Conservation (phyloP, 208 protist species). For the Herpetomonas tarakana region DNA sequence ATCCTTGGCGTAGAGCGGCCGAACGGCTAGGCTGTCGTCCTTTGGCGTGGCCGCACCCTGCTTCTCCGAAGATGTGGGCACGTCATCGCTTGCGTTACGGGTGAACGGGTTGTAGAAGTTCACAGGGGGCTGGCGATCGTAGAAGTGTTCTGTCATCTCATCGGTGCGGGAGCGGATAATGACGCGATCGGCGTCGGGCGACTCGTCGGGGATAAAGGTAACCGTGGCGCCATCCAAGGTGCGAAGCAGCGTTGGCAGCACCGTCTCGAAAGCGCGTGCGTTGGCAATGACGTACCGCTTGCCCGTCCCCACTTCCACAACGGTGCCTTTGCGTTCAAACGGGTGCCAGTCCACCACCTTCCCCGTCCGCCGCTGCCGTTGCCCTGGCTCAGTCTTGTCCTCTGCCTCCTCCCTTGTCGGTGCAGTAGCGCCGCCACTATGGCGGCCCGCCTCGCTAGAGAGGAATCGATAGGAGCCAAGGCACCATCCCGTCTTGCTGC, state of each 20-base stretch:
- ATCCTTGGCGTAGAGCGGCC: conserved; percentile 41
- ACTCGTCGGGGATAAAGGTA: conserved; percentile 34
- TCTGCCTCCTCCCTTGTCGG: neutral
- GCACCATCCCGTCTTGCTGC: too few relatives aligned
- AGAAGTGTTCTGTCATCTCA: conserved; percentile 63
- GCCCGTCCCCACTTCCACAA: conserved; percentile 44
- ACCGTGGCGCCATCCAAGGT: conserved; percentile 62
- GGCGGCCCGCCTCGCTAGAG: too few relatives aligned
- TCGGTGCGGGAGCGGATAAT: conserved; percentile 66
- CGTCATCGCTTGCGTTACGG: neutral
- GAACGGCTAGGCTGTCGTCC: neutral
- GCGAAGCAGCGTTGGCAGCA: conserved; percentile 70
- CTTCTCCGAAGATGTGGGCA: neutral
- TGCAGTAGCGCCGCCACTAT: too few relatives aligned
- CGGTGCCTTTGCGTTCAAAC: conserved; percentile 70
- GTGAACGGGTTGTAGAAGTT: conserved; percentile 47
- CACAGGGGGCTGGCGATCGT: conserved; percentile 46
- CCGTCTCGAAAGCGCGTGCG: conserved; percentile 83
- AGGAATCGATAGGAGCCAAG: too few relatives aligned
- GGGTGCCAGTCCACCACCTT: conserved; percentile 71
- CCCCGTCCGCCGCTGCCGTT: conserved; percentile 15
- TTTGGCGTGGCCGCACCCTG: neutral
- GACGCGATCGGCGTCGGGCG: conserved; percentile 47
- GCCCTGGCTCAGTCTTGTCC: neutral
- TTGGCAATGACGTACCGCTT: conserved; percentile 59